Evolutionary conservation across 371 early-diverging fungal species (phyloP).

Genomic region (Rhizomucor miehei): DNA sequence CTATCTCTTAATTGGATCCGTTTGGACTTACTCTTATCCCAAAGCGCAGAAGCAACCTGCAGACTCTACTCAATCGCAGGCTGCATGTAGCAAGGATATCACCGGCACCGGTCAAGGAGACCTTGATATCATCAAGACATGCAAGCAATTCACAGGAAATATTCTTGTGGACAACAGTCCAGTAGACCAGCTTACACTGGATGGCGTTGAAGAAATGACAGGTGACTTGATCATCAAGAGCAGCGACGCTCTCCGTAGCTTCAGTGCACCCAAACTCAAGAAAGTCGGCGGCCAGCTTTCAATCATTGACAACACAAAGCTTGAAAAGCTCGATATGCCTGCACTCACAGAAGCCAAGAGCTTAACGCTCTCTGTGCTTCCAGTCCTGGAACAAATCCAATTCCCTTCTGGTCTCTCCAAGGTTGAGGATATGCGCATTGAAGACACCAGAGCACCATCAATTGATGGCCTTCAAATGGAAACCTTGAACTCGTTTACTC

Average conservation of each 20-base stretch:
- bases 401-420: conserved; percentile 45
- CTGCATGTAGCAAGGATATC: conserved; percentile 26
- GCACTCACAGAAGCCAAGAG: conserved; percentile 29
- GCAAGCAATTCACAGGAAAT: conserved; percentile 42
- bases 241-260: conserved; percentile 31
- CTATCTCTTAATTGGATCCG: too few species aligned
- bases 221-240: conserved; percentile 43
- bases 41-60: conserved; percentile 3
- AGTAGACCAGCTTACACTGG: conserved; percentile 20
- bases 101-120: conserved; percentile 38
- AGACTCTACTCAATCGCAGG: conserved; percentile 2
- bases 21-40: too few species aligned
- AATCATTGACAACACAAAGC: conserved; percentile 43
- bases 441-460: conserved; percentile 45
- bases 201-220: conserved; percentile 34
- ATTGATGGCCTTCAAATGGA: conserved; percentile 40
- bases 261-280: conserved; percentile 45
- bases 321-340: conserved; percentile 39
- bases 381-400: conserved; percentile 40
- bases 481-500: conserved; percentile 30
- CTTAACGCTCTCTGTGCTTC: conserved; percentile 40
- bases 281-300: conserved; percentile 40
- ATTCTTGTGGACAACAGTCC: conserved; percentile 35
- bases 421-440: conserved; percentile 32
- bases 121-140: conserved; percentile 40